Evolutionary conservation across 2,329 filamentous ascomycete genomes (phyloP).

Genomic region (Colletotrichum abscissum): DNA sequence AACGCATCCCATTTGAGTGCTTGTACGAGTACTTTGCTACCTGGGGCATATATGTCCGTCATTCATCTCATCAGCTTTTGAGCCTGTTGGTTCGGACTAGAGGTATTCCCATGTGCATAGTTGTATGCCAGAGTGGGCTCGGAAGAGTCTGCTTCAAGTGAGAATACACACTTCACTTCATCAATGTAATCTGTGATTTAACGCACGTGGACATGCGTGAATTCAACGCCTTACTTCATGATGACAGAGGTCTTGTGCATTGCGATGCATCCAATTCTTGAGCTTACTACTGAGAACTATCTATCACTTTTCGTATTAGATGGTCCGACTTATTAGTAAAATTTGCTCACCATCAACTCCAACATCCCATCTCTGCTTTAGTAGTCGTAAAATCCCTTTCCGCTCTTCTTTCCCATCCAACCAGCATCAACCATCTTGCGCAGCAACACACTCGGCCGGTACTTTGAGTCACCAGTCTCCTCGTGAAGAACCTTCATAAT

Average conservation of each 20-base stretch:
- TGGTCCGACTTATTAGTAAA: not conserved
- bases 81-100: too few relatives aligned
- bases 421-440: slow-evolving; percentile 98
- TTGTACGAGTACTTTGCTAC: too few relatives aligned
- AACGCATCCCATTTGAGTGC: too few relatives aligned
- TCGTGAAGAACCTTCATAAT: slow-evolving; percentile 96
- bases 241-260: not conserved
- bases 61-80: too few relatives aligned
- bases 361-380: slow-evolving; percentile 47
- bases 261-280: not conserved
- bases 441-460: slow-evolving; percentile 87
- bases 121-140: too few relatives aligned
- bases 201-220: too few relatives aligned
- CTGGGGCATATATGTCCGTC: too few relatives aligned
- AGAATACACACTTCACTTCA: too few relatives aligned
- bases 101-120: too few relatives aligned
- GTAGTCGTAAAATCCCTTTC: slow-evolving; percentile 96
- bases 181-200: too few relatives aligned
- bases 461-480: slow-evolving; percentile 96
- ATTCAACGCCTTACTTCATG: too few relatives aligned
- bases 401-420: slow-evolving; percentile 97
- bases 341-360: not conserved
- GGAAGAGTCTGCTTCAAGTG: too few relatives aligned
- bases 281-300: not conserved
- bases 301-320: not conserved